Evolutionary conservation across 805 yeast species (phyloP).

Genomic region (Suhomyces sp.): DNA sequence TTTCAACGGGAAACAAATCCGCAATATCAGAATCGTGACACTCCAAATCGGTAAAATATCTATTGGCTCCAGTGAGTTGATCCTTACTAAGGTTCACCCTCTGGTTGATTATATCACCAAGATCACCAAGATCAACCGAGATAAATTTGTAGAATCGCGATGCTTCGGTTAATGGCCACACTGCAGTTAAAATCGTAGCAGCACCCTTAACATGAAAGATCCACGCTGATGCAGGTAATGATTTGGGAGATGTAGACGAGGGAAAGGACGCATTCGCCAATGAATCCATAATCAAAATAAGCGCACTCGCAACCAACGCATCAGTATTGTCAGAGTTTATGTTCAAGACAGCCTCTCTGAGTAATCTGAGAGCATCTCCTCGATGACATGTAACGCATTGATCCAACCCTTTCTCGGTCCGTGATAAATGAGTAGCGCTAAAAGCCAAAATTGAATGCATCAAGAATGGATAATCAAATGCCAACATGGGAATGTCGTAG

Average conservation of each 20-base stretch:
- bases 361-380: constrained; percentile 76
- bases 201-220: constrained; percentile 96
- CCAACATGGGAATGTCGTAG: constrained; percentile 81
- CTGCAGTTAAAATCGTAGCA: constrained; percentile 91
- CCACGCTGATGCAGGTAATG: constrained; percentile 93
- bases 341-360: constrained; percentile 83
- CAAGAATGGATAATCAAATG: constrained; percentile 82
- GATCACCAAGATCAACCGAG: constrained; percentile 85
- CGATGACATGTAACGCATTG: constrained; percentile 83
- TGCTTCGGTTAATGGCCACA: constrained; percentile 74
- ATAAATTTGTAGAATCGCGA: constrained; percentile 45
- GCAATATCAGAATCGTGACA: constrained; percentile 86
- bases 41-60: constrained; percentile 55
- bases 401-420: constrained; percentile 73
- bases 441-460: constrained; percentile 92
- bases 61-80: constrained; percentile 21
- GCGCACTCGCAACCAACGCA: constrained; percentile 89
- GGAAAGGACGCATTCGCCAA: constrained; percentile 84
- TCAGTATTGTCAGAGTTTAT: constrained; percentile 86
- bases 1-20: constrained; percentile 83
- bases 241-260: constrained; percentile 43
- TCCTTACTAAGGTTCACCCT: constrained; percentile 28
- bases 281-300: constrained; percentile 88
- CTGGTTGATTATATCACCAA: constrained; percentile 66
- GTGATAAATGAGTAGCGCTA: constrained; percentile 85